phyloP scores from a whole-genome alignment of 306 rosid genomes.

The Dryas drummondii region DNA sequence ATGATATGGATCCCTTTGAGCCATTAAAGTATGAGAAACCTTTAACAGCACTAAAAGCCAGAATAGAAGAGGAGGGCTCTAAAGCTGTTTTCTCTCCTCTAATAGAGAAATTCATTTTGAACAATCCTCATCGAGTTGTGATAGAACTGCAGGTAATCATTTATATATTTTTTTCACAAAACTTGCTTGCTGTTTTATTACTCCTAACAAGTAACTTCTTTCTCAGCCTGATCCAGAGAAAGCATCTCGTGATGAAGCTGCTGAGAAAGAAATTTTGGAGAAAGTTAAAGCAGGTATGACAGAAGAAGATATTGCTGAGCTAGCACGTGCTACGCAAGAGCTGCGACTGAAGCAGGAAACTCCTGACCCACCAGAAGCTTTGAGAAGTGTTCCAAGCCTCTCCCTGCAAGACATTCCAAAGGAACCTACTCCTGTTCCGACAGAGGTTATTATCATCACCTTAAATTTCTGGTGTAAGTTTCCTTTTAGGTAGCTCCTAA shows the following conservation, averaged over 20 bases:
- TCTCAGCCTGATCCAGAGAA: conserved; percentile 93
- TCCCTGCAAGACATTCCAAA: conserved; percentile 90
- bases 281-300: conserved; percentile 83
- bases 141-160: conserved; percentile 89
- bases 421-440: conserved; percentile 77
- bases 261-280: conserved; percentile 68
- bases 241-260: conserved; percentile 80
- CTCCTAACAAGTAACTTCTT: conserved; percentile 25
- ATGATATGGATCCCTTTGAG: conserved; percentile 95
- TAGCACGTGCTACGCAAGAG: conserved; percentile 82
- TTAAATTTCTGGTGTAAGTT: conserved; percentile 23
- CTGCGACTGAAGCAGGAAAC: conserved; percentile 89
- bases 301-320: conserved; percentile 83
- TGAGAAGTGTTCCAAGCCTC: conserved; percentile 90
- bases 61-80: conserved; percentile 83
- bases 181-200: background rate
- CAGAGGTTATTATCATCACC: conserved; percentile 54
- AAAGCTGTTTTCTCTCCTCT: conserved; percentile 88
- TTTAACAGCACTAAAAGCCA: conserved; percentile 75
- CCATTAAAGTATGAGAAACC: conserved; percentile 95
- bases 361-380: conserved; percentile 95
- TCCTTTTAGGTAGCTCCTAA: conserved; percentile 6
- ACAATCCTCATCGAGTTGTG: conserved; percentile 82
- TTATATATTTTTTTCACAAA: conserved; percentile 10
- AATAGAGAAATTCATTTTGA: conserved; percentile 80